A percentile compares a stretch with the other conserved stretches of the same genome.
phyloP scores from a whole-genome alignment of 495 filamentous ascomycete genomes.

The Podospora anserina region DNA sequence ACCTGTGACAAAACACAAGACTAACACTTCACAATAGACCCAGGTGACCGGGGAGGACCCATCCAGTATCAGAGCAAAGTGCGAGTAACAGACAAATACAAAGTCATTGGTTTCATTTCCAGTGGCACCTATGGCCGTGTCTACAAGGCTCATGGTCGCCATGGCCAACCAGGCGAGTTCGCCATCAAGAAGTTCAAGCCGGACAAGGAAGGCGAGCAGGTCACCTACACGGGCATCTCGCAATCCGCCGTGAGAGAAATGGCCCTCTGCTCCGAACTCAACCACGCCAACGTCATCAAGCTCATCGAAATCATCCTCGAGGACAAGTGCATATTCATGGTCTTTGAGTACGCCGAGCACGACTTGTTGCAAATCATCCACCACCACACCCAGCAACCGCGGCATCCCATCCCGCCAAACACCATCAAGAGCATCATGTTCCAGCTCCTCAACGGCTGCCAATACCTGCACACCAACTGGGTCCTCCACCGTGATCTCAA shows the following conservation, averaged over 20 bases:
- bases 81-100: conserved; percentile 83
- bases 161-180: conserved; percentile 71
- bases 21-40: conserved; percentile 39
- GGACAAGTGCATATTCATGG: conserved; percentile 99
- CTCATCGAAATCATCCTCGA: conserved; percentile 95
- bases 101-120: conserved; percentile 96
- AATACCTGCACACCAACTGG: conserved; percentile 96
- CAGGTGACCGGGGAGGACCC: conserved; percentile 45
- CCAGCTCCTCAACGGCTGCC: conserved; percentile 87
- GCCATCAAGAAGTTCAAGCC: conserved; percentile 99
- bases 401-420: conserved; percentile 79
- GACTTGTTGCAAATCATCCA: conserved; percentile 98
- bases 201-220: conserved; percentile 92
- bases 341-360: conserved; percentile 98
- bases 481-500: conserved; percentile 96
- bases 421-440: conserved; percentile 92
- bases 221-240: conserved; percentile 95
- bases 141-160: conserved; percentile 86
- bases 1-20: conserved; percentile 4
- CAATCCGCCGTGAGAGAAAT: conserved; percentile 97
- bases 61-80: conserved; percentile 78
- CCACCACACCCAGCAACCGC: conserved; percentile 84
- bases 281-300: conserved; percentile 84
- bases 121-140: conserved; percentile 98
- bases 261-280: conserved; percentile 93